phyloP scores from a whole-genome alignment of 176 grass and related monocot species.

The Carex scoparia region DNA sequence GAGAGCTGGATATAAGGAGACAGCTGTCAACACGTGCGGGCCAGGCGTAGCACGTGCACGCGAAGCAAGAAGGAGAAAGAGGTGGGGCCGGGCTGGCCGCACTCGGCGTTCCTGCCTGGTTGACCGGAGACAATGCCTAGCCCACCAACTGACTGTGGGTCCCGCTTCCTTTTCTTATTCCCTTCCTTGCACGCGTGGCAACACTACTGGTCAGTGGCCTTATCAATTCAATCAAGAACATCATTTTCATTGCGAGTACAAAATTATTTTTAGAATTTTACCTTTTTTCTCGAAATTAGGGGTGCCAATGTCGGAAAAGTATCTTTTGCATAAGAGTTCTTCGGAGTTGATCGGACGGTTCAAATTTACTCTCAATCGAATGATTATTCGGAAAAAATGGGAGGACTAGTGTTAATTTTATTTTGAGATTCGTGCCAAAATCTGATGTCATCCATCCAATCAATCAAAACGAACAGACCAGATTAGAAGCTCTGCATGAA shows the following conservation, averaged over 20 bases:
- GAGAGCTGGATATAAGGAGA: conserved; percentile 8
- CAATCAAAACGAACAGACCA: too few species aligned
- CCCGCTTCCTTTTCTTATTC: background rate
- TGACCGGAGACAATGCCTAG: conserved; percentile 33
- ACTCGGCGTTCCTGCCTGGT: conserved; percentile 31
- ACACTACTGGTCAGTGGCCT: background rate
- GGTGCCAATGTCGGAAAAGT: too few species aligned
- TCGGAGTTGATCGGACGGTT: too few species aligned
- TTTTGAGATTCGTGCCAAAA: too few species aligned
- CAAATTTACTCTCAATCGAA: too few species aligned
- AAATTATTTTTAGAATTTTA: background rate
- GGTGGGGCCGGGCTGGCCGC: background rate
- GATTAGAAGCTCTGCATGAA: too few species aligned
- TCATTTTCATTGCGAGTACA: background rate
- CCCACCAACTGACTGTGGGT: conserved; percentile 13
- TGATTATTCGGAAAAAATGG: too few species aligned
- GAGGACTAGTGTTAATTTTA: too few species aligned
- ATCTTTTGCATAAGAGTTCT: too few species aligned
- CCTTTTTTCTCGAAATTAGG: background rate
- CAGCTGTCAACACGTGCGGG: conserved; percentile 41
- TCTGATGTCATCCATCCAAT: too few species aligned
- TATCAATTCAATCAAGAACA: background rate
- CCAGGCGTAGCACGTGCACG: conserved; percentile 23
- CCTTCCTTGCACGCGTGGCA: background rate
- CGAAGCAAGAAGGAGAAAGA: conserved; percentile 3